A percentile compares a stretch with the other conserved stretches of the same genome.
Evolutionary conservation across 495 filamentous ascomycete species (phyloP).

Genomic region (Massariosphaeria phaeospora): DNA sequence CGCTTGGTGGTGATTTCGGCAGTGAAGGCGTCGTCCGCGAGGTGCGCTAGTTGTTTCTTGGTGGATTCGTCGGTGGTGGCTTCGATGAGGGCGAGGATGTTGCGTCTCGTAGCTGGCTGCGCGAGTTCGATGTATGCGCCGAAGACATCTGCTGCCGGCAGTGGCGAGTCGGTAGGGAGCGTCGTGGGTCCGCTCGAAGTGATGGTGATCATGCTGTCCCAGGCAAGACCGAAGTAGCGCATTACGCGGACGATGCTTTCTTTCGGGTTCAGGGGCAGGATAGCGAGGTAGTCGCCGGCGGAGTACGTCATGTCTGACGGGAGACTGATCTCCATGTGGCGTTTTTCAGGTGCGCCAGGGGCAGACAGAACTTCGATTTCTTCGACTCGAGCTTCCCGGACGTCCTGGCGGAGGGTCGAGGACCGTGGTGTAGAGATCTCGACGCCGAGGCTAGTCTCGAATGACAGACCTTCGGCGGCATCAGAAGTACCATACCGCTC

Average conservation of each 20-base stretch:
- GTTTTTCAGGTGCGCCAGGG: constrained; percentile 54
- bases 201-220: constrained; percentile 48
- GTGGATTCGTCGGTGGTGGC: constrained; percentile 40
- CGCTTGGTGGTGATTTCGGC: constrained; percentile 51
- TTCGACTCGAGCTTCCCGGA: constrained; percentile 53
- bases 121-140: constrained; percentile 67
- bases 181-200: constrained; percentile 12
- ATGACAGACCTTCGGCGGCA: constrained; percentile 34
- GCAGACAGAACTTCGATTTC: constrained; percentile 45
- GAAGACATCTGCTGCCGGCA: constrained; percentile 59
- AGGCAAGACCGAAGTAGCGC: constrained; percentile 53
- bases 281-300: constrained; percentile 70
- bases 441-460: constrained; percentile 46
- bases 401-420: constrained; percentile 59
- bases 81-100: constrained; percentile 45
- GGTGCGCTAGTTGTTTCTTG: constrained; percentile 42
- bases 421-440: constrained; percentile 54
- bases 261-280: constrained; percentile 64
- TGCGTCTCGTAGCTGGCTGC: constrained; percentile 61
- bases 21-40: constrained; percentile 40
- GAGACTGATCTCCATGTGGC: constrained; percentile 60
- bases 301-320: constrained; percentile 62
- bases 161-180: constrained; percentile 43
- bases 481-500: constrained; percentile 43
- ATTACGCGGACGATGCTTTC: constrained; percentile 53